These are phyloP conservation scores for Gymnopilus dilepis DNA, from an alignment of 768 basidiomycete genomes.

Conservation along the genomic window DNA sequence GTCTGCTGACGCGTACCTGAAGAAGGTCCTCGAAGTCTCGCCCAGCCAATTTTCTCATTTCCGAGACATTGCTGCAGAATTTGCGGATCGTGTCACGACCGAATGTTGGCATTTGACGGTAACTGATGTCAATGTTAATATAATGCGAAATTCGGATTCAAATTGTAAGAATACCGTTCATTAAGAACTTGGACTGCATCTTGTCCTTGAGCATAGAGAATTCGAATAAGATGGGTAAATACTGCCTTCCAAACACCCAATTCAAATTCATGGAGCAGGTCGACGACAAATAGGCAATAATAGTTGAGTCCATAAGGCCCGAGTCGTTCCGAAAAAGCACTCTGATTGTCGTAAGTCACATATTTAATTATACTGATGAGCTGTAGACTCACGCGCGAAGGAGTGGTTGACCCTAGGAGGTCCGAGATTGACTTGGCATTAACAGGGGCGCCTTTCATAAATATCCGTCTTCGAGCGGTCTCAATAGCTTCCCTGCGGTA, in stretches of 20 bases:
- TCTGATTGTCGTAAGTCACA: conserved; percentile 27
- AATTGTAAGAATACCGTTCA: conserved; percentile 26
- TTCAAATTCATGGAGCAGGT: conserved; percentile 47
- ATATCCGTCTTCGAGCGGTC: not conserved
- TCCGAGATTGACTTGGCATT: not conserved
- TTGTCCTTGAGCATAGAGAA: conserved; percentile 29
- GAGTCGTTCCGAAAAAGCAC: conserved; percentile 34
- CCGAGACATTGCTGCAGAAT: conserved; percentile 39
- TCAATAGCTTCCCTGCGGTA: not conserved
- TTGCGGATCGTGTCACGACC: conserved; percentile 38
- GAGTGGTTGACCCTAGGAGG: not conserved
- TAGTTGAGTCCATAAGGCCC: conserved; percentile 28
- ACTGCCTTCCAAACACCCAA: conserved; percentile 43
- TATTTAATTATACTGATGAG: too few relatives aligned
- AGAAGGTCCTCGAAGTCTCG: conserved; percentile 49
- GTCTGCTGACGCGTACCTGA: conserved; percentile 35
- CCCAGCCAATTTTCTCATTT: conserved; percentile 41
- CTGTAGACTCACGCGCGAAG: not conserved
- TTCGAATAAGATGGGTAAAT: conserved; percentile 39
- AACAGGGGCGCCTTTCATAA: not conserved
- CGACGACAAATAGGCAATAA: conserved; percentile 35
- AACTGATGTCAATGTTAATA: conserved; percentile 23
- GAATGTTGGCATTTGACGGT: conserved; percentile 32
- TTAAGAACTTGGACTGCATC: conserved; percentile 32
- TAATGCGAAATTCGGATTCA: not conserved